Base-by-base conservation (phyloP, 139 green algal species). In the Chlorella sorokiniana region DNA sequence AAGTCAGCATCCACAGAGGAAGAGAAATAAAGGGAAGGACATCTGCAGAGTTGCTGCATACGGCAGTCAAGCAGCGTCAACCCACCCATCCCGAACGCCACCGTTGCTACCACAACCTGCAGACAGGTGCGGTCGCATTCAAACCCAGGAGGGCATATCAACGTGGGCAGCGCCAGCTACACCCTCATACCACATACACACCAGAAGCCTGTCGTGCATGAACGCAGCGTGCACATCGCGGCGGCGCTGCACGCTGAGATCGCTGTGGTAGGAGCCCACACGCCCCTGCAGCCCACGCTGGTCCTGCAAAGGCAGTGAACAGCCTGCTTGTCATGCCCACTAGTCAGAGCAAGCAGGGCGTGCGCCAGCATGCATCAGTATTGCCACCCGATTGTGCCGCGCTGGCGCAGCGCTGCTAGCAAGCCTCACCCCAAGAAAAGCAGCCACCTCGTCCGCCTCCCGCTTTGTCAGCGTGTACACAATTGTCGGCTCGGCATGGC, bases 391-490 rank as follows among this genome's bases (percentile, higher is more conserved):
- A n/a, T n/a, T n/a, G n/a, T n/a, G 23, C 11, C 4, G 16, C 23
- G 62, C n/a, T 4, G 31, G 23, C 2, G 62, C 62, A 9, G 62
- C 7, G 2, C 62, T 16, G 31, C 64, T 41, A n/a, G 35, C 35
- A 4, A 27, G 69, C 16, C 75, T 72, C 51, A 82, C 81, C 78
- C 48, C 41, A 63, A 88, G 84, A 44, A 29, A 56, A 0, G 64
- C 45, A 1, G 72, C 79, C 14, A 86, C 42, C 10, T 79, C 63
- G n/a, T 75, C 37, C 52, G 84, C 75, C 48, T 88, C 84, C 45
- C 70, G 77, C 42, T 81, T 70, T 8, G 78, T 83, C 29, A 91
- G 81, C 4, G 86, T 87, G 83, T 94, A 93, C 20, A 94, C 80
- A 31, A 93, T 86, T 9, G 89, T 94, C 7, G 87, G 65, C 37